Evolutionary conservation across 768 basidiomycete genomes (phyloP).

Genomic region (Tubosaeta sp.): DNA sequence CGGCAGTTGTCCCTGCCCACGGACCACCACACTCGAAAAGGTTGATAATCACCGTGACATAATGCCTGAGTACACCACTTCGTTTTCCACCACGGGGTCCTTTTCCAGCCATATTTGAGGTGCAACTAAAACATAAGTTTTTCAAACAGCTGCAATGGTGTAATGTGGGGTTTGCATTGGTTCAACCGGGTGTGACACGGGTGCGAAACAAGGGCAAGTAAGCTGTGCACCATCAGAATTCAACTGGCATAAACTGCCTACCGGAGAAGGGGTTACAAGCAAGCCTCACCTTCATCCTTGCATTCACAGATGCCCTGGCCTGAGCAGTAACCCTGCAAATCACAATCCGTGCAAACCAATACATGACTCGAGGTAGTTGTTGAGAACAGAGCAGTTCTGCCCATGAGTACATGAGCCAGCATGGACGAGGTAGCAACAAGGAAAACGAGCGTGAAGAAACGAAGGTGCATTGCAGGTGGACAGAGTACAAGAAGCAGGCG

Average conservation of each 20-base stretch:
- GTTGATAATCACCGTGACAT: too few species aligned
- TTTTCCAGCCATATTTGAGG: too few species aligned
- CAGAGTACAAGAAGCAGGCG: background rate
- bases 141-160: too few species aligned
- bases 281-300: slow-evolving; percentile 76
- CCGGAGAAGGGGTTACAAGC: slow-evolving; percentile 48
- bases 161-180: too few species aligned
- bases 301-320: too few species aligned
- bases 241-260: slow-evolving; percentile 73
- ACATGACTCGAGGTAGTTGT: slow-evolving; percentile 67
- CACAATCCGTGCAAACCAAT: slow-evolving; percentile 78
- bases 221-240: slow-evolving; percentile 71
- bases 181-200: too few species aligned
- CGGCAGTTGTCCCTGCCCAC: too few species aligned
- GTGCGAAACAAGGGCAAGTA: background rate
- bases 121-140: too few species aligned
- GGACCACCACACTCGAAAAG: too few species aligned
- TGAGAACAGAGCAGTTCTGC: slow-evolving; percentile 44
- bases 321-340: too few species aligned
- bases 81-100: too few species aligned
- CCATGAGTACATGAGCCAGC: slow-evolving; percentile 48
- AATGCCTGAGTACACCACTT: too few species aligned
- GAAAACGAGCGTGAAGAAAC: slow-evolving; percentile 51
- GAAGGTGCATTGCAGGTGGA: background rate
- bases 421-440: slow-evolving; percentile 36